A percentile compares a stretch with the other conserved stretches of the same genome.
Conservation (phyloP, 768 basidiomycete species). For the Suillus paluster region DNA sequence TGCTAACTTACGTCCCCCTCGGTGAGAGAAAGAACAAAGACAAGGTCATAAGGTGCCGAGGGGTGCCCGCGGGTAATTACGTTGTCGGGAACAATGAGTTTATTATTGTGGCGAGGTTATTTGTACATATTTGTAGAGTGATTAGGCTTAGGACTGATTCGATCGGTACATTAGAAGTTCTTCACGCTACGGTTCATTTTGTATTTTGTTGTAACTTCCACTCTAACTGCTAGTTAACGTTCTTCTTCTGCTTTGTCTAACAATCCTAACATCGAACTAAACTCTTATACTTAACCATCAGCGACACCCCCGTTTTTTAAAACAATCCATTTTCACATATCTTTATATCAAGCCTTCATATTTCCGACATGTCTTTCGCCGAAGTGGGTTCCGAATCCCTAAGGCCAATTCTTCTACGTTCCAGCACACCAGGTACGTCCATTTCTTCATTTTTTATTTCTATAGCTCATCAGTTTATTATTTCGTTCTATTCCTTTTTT, state of each 20-base stretch:
- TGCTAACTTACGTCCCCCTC: too few species aligned
- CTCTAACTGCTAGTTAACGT: too few species aligned
- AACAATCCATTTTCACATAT: constrained; percentile 1
- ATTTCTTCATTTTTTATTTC: neutral
- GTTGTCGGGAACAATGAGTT: neutral
- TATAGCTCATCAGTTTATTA: constrained; percentile 8
- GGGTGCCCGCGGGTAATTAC: neutral
- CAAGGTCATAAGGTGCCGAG: too few species aligned
- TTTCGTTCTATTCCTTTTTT: constrained; percentile 12
- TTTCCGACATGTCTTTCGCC: constrained; percentile 31
- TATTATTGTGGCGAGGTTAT: neutral
- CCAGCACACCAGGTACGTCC: constrained; percentile 67
- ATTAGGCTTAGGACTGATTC: neutral
- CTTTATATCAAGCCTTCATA: constrained; percentile 16
- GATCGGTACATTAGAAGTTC: neutral
- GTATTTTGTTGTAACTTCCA: constrained; percentile 16
- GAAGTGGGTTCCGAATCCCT: constrained; percentile 46
- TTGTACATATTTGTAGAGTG: neutral
- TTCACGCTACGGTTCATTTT: constrained; percentile 13
- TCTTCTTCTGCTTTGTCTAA: too few species aligned
- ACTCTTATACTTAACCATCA: too few species aligned
- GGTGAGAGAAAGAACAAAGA: too few species aligned
- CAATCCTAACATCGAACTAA: too few species aligned
- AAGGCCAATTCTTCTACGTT: constrained; percentile 65
- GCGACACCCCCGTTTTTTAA: constrained; percentile 12